These are phyloP conservation scores for Pythium sukuiense DNA, from an alignment of 352 stramenopile species.

Conservation along the genomic window DNA sequence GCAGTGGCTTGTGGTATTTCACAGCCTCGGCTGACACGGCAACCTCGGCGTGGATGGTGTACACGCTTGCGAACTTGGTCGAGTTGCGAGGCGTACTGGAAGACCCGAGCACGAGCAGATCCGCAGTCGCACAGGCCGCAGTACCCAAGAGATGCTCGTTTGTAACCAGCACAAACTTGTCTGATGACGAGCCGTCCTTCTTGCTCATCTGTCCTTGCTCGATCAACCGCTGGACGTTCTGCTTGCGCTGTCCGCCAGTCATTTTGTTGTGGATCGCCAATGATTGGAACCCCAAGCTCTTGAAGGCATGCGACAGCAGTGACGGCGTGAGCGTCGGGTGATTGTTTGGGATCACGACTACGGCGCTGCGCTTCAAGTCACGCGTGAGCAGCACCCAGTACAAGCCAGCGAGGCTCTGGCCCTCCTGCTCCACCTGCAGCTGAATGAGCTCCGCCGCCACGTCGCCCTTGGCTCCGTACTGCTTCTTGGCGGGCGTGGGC, in stretches of 20 bases:
- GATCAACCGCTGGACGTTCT: conserved; percentile 48
- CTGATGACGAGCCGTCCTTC: background rate
- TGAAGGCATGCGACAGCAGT: conserved; percentile 44
- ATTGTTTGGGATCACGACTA: conserved; percentile 50
- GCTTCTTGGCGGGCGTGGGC: conserved; percentile 1
- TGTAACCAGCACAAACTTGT: conserved; percentile 53
- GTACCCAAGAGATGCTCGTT: conserved; percentile 57
- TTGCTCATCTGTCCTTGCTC: conserved; percentile 1
- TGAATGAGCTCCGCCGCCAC: conserved; percentile 10
- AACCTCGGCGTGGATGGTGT: conserved; percentile 19
- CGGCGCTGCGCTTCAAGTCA: conserved; percentile 36
- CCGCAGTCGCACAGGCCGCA: conserved; percentile 28
- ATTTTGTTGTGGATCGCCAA: conserved; percentile 76
- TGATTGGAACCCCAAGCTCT: conserved; percentile 59
- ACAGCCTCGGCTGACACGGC: conserved; percentile 16
- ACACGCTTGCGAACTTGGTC: conserved; percentile 41
- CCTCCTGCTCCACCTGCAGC: conserved; percentile 22
- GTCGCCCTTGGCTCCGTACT: conserved; percentile 6
- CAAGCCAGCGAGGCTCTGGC: conserved; percentile 43
- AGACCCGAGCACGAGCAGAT: conserved; percentile 41
- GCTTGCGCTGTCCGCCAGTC: conserved; percentile 48
- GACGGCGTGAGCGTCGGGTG: conserved; percentile 28
- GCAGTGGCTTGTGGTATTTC: conserved; percentile 33
- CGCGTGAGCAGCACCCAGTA: conserved; percentile 69
- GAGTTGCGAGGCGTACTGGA: conserved; percentile 4